A percentile compares a stretch with the other conserved stretches of the same genome.
Evolutionary conservation across 228 moss, liverwort and hornwort genomes (phyloP).

Genomic region (Sphagnum fallax): DNA sequence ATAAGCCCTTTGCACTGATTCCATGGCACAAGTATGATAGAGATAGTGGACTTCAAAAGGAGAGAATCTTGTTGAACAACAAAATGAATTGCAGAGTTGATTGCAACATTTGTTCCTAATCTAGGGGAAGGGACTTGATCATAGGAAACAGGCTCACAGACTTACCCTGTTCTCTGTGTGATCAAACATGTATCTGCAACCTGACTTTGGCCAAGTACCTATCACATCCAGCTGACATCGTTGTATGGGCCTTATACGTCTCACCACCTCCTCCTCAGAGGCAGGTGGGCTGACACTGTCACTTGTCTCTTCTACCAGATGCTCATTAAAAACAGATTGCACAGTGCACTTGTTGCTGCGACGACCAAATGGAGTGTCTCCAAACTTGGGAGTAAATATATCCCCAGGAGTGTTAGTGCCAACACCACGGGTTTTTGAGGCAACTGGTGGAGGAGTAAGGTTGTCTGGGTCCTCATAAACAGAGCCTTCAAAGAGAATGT

Average conservation of each 20-base stretch:
- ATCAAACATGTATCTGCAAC: slow-evolving; percentile 68
- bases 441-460: slow-evolving; percentile 33
- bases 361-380: slow-evolving; percentile 67
- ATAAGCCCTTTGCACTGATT: too few relatives aligned
- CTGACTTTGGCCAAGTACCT: slow-evolving; percentile 32
- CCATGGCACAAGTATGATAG: too few relatives aligned
- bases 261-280: slow-evolving; percentile 55
- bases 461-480: slow-evolving; percentile 44
- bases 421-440: slow-evolving; percentile 20
- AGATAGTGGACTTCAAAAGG: not conserved
- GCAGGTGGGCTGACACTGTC: slow-evolving; percentile 15
- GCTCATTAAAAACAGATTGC: slow-evolving; percentile 50
- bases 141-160: not conserved
- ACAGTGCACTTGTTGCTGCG: slow-evolving; percentile 49
- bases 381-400: slow-evolving; percentile 31
- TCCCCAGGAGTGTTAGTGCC: slow-evolving; percentile 52
- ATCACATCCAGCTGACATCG: slow-evolving; percentile 59
- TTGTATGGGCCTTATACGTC: slow-evolving; percentile 54
- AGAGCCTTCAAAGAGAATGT: slow-evolving; percentile 5
- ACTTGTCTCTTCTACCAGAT: slow-evolving; percentile 25
- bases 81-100: too few relatives aligned
- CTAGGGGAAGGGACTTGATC: too few relatives aligned
- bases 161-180: slow-evolving; percentile 58
- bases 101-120: too few relatives aligned
- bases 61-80: too few relatives aligned